phyloP scores from a whole-genome alignment of 805 yeast species.

The Pachysolen tannophilus region DNA sequence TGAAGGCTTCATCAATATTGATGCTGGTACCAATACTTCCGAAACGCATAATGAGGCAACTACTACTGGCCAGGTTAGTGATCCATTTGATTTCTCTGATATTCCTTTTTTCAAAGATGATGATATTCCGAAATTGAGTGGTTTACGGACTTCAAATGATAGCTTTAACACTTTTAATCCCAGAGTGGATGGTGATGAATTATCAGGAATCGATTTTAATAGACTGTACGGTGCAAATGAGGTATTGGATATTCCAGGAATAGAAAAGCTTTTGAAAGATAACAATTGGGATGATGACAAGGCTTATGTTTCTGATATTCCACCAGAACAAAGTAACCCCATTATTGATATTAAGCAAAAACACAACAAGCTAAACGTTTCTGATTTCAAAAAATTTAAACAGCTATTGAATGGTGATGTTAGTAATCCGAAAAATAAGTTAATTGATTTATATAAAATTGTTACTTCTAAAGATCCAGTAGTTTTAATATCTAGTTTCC shows the following conservation, averaged over 20 bases:
- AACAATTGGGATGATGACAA: not conserved
- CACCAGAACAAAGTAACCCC: not conserved
- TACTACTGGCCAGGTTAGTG: constrained; percentile 1
- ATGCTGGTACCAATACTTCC: not conserved
- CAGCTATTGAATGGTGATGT: constrained; percentile 4
- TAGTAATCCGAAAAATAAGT: not conserved
- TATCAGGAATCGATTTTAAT: not conserved
- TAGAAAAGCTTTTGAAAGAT: not conserved
- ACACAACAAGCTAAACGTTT: not conserved
- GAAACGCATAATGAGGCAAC: not conserved
- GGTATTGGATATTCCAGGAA: too few relatives aligned
- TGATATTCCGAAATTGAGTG: not conserved
- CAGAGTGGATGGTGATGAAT: not conserved
- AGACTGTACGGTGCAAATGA: not conserved
- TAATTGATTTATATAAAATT: not conserved
- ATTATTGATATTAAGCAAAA: not conserved
- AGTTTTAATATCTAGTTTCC: constrained; percentile 47
- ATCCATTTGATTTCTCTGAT: constrained; percentile 19
- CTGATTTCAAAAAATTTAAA: constrained; percentile 1
- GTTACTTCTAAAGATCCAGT: constrained; percentile 30
- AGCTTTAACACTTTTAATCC: not conserved
- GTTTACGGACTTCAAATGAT: not conserved
- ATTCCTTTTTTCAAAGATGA: constrained; percentile 10
- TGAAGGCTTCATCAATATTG: constrained; percentile 16
- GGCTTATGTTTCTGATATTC: not conserved